Evolutionary conservation across 164 flowering plant species (phyloP), one percentile per base, ranked within the genome.

Genomic region (Aristolochia contorta): DNA sequence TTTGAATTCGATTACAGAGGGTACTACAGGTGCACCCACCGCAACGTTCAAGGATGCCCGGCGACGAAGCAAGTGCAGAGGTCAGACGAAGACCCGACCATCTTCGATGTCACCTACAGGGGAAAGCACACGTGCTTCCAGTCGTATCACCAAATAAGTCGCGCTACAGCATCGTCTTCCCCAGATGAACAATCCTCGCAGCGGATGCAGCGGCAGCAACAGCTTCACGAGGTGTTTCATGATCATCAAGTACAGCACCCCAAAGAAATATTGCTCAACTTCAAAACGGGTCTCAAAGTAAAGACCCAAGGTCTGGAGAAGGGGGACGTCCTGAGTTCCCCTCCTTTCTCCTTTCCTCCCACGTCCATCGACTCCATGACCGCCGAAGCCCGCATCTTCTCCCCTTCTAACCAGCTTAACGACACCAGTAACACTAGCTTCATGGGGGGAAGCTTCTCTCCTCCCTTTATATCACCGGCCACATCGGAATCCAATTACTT

Each of bases 21-120:
- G 77, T 94, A 91, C 56, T 91, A 89, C 68, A 71, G 99, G 71
- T 94, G 99, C 77, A 87, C 96, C 9, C 85, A 83, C 69, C 81
- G 91, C 0, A 75, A 66, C 58, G 70, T 72, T 16, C 83, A 80
- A 30, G 84, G 79, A 49, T 94, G 99, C 47, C 72, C 71, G 74
- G 99, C 99, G 0, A 83, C 84, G 56, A 94, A 91, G 86, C 96
- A 84, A 71, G 97, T 94, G 59, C 99, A 94, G 56, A 79, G 96
- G 72, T 82, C 91, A 12, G 96, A 91, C 52, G 84, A 87, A 4
- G 88, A 93, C 58, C 79, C 89, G 15, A 64, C 83, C 0, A 48
- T 84, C 12, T 80, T 93, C 49, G 84, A 83, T 20, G 66, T 93
- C 69, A 90, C 92, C 0, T 93, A 93, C 77, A 69, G 82, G 60